Percentiles rank a stretch among this genome's conserved stretches.
Evolutionary conservation across 1,139 yeast species (phyloP).

Genomic region (Blastobotrys serpentis): DNA sequence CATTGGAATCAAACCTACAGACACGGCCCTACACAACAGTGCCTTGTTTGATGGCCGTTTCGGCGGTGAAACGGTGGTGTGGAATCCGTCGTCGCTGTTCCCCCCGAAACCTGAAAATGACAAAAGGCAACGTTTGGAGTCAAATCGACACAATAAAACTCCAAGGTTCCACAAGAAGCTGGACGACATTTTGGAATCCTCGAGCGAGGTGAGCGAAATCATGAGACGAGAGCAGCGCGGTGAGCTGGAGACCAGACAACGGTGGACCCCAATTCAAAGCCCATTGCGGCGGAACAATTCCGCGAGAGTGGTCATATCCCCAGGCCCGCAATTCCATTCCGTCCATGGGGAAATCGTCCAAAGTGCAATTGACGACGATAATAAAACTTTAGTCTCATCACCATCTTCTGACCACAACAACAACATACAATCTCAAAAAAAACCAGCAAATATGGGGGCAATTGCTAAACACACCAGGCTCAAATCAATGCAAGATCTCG

Average conservation of each 20-base stretch:
- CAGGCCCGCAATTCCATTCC: background rate
- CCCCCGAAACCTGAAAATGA: background rate
- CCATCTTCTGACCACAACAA: too few relatives aligned
- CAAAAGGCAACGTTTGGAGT: background rate
- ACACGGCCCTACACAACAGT: constrained; percentile 9
- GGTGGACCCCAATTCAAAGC: background rate
- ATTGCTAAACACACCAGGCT: constrained; percentile 3
- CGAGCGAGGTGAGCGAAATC: background rate
- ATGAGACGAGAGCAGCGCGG: background rate
- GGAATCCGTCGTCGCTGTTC: background rate
- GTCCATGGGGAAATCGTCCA: background rate
- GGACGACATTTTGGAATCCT: constrained; percentile 5
- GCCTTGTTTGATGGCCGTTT: background rate
- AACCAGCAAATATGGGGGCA: too few relatives aligned
- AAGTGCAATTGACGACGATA: background rate
- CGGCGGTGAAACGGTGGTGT: background rate
- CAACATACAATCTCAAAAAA: too few relatives aligned
- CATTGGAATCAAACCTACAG: constrained; percentile 15
- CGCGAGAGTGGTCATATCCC: background rate
- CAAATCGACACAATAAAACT: background rate
- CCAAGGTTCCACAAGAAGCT: background rate
- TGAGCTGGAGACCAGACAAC: too few relatives aligned
- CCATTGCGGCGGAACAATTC: background rate
- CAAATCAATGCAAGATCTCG: constrained; percentile 13
- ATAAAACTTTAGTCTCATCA: background rate